phyloP scores from a whole-genome alignment of 2,329 filamentous ascomycete species.

The Cucurbitaria berberidis region DNA sequence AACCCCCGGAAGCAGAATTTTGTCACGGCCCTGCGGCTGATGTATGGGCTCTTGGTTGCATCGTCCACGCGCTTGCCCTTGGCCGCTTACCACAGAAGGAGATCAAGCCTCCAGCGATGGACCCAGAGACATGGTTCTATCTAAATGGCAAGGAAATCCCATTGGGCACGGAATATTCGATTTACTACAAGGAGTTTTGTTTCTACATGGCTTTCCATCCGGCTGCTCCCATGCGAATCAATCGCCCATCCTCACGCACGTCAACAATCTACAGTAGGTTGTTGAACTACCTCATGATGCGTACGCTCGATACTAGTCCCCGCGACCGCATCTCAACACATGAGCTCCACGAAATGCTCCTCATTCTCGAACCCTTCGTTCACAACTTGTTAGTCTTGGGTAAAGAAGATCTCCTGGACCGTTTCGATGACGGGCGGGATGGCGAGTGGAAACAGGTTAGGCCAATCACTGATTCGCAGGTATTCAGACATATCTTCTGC shows the following conservation, averaged over 20 bases:
- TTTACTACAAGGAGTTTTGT: background rate
- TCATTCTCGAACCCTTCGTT: background rate
- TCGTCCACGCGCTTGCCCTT: background rate
- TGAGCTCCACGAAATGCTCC: background rate
- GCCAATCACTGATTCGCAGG: background rate
- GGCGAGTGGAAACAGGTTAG: background rate
- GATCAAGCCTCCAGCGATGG: background rate
- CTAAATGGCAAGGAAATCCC: background rate
- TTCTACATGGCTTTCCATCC: conserved; percentile 1
- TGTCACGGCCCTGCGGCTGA: background rate
- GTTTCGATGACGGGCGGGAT: background rate
- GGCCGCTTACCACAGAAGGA: background rate
- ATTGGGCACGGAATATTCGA: background rate
- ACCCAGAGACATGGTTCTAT: background rate
- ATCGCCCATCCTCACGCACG: background rate
- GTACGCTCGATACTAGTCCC: background rate
- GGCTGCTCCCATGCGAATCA: background rate
- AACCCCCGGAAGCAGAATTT: background rate
- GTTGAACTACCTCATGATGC: conserved; percentile 9
- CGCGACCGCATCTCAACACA: background rate
- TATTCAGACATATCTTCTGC: conserved; percentile 1
- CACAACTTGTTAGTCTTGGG: background rate
- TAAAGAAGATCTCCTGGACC: background rate
- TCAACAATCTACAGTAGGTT: conserved; percentile 1
- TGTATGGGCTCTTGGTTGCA: background rate